Percentiles rank a stretch among this genome's conserved stretches.
Evolutionary conservation across 176 grass and related monocot species (phyloP).

Genomic region (Phoenix roebelenii): DNA sequence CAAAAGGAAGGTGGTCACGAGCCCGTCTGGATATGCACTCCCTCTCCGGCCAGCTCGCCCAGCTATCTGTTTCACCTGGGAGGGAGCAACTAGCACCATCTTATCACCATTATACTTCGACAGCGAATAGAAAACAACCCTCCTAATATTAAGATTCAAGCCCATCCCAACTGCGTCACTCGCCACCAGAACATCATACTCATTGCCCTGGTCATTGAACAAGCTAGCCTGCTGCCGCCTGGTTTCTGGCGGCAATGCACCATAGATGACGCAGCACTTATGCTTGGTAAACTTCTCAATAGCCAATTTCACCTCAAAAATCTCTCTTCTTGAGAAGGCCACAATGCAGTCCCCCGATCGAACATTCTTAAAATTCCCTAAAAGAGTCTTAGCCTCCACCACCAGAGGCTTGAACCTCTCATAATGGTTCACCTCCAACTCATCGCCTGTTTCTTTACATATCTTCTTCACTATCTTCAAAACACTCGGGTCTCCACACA

Average conservation of each 20-base stretch:
- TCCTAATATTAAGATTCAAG: conserved; percentile 91
- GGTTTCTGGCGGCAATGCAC: conserved; percentile 80
- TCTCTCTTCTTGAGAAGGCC: conserved; percentile 79
- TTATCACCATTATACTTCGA: conserved; percentile 77
- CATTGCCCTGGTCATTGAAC: conserved; percentile 83
- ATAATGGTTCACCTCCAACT: conserved; percentile 60
- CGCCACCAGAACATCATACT: conserved; percentile 82
- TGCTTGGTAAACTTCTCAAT: conserved; percentile 93
- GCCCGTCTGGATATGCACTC: conserved; percentile 79
- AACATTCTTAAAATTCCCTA: conserved; percentile 63
- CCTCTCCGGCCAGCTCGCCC: conserved; percentile 85
- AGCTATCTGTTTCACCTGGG: conserved; percentile 95
- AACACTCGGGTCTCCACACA: conserved; percentile 88
- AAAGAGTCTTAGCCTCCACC: conserved; percentile 74
- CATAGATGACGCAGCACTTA: conserved; percentile 92
- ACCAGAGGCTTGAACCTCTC: conserved; percentile 88
- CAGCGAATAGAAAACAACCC: conserved; percentile 75
- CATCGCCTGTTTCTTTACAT: conserved; percentile 67
- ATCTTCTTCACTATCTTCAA: conserved; percentile 63
- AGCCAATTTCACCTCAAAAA: conserved; percentile 88
- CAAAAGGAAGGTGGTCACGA: conserved; percentile 65
- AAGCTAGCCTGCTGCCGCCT: conserved; percentile 67
- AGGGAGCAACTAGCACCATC: conserved; percentile 62
- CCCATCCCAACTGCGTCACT: conserved; percentile 94
- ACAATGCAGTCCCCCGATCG: conserved; percentile 76